Evolutionary conservation across 495 filamentous ascomycete species (phyloP), one percentile per base, ranked within the genome.

Genomic region (Rusavskia elegans): DNA sequence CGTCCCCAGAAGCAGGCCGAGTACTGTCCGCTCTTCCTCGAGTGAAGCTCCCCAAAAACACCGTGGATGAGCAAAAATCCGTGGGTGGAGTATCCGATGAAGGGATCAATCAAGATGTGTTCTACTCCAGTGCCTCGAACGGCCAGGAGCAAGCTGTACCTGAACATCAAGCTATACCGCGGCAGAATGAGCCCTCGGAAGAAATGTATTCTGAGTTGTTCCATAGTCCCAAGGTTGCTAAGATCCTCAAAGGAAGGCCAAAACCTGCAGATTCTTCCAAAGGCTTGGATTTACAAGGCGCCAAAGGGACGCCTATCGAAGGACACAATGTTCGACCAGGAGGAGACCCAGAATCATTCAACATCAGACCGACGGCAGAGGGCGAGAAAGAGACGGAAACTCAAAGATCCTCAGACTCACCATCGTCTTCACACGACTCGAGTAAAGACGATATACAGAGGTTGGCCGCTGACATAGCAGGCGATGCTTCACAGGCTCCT

Each of bases 141-240:
- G 46, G 56, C 17, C 49, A 59, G 32, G 46, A 37, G 30, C 51
- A 61, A 50, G 16, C 58, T 53, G 19, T 61, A 23, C 36, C 55
- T 49, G 49, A 55, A 32, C 10, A 32, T 23, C 55, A 59, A 55
- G 58, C 60, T 49, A 49, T 62, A 17, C 56, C 64, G n/a, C 58
- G 61, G 32, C 63, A 71, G 52, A 65, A 75, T 30, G 66, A 75
- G 49, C 48, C 73, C 35, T 66, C 75, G 14, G 74, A 81, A 30
- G 77, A 77, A 38, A 67, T 80, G 60, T 73, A 82, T 61, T 73
- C 70, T 29, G 74, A 76, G 54, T 60, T 84, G 6, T 85, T 85
- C 58, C 72, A 75, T 21, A 82, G 73, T 45, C 75, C 75, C 0
- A 69, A 67, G 51, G 77, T 84, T 13, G 77, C 80, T 25, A 69